phyloP scores from a whole-genome alignment of 352 stramenopile genomes.

The Phytophthora palmivora region DNA sequence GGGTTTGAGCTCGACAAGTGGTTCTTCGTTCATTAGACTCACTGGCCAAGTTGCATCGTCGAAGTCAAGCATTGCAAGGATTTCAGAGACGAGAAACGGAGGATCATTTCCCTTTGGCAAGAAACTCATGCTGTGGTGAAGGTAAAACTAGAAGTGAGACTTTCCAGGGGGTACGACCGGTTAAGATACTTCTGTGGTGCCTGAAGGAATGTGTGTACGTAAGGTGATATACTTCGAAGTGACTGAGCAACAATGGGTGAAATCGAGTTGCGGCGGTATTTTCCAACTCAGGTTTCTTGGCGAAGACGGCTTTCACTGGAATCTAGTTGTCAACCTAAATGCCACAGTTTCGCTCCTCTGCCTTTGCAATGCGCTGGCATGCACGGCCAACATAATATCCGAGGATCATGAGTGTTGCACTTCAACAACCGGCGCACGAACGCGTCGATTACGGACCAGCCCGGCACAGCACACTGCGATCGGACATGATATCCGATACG shows the following conservation, averaged over 20 bases:
- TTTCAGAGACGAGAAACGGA: conserved; percentile 14
- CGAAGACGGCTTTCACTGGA: neutral
- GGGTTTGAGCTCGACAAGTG: neutral
- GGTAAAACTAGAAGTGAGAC: conserved; percentile 12
- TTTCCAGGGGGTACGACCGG: neutral
- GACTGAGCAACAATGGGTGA: conserved; percentile 13
- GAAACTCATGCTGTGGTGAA: conserved; percentile 17
- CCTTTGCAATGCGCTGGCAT: neutral
- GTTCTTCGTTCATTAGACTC: neutral
- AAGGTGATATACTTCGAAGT: conserved; percentile 23
- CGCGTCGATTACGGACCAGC: too few species aligned
- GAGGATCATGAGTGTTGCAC: too few species aligned
- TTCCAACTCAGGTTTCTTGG: conserved; percentile 23
- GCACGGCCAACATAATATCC: too few species aligned
- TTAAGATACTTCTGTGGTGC: too few species aligned
- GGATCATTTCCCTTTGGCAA: conserved; percentile 10
- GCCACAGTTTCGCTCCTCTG: neutral
- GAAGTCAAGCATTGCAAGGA: conserved; percentile 26
- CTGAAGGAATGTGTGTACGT: conserved; percentile 1
- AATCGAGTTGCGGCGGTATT: conserved; percentile 8
- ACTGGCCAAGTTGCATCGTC: conserved; percentile 7
- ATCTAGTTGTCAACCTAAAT: conserved; percentile 13
- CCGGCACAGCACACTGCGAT: too few species aligned
- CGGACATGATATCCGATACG: too few species aligned
- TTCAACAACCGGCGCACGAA: too few species aligned